Evolutionary conservation across 805 yeast genomes (phyloP).

Genomic region (Candida ulmi): DNA sequence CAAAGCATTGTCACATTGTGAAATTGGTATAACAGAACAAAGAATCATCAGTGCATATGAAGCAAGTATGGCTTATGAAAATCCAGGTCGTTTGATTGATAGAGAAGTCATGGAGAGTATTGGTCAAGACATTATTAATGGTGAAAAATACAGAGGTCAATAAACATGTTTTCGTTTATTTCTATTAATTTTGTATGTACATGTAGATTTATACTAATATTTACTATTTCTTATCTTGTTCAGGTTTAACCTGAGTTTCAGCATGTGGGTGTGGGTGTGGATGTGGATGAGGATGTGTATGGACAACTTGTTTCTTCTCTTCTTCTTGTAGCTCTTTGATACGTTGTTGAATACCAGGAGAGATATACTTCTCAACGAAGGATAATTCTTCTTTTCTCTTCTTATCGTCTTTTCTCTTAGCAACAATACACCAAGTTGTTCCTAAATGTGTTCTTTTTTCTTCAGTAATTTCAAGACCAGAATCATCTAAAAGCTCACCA

Average conservation of each 20-base stretch:
- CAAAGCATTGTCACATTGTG: slow-evolving; percentile 74
- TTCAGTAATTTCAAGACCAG: slow-evolving; percentile 78
- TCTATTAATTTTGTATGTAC: not conserved
- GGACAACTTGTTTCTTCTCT: slow-evolving; percentile 1
- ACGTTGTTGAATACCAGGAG: slow-evolving; percentile 28
- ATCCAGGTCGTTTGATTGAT: slow-evolving; percentile 66
- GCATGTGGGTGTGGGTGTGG: not conserved
- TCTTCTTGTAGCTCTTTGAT: slow-evolving; percentile 15
- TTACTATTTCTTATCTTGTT: not conserved
- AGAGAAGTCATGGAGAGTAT: slow-evolving; percentile 67
- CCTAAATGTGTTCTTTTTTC: slow-evolving; percentile 85
- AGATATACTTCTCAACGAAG: slow-evolving; percentile 44
- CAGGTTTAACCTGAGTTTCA: not conserved
- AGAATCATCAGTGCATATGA: slow-evolving; percentile 82
- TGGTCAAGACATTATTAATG: slow-evolving; percentile 65
- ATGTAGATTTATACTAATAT: not conserved
- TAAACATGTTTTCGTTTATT: slow-evolving; percentile 1
- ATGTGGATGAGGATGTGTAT: not conserved
- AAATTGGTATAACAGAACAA: slow-evolving; percentile 80
- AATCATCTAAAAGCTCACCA: slow-evolving; percentile 75
- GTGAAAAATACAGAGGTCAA: slow-evolving; percentile 71
- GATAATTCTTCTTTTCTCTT: slow-evolving; percentile 41
- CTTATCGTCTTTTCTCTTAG: slow-evolving; percentile 68
- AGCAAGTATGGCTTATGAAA: slow-evolving; percentile 73
- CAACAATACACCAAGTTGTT: slow-evolving; percentile 82